Evolutionary conservation across 1,284 basidiomycete genomes (phyloP).

Genomic region (Rhodotorula sp.): DNA sequence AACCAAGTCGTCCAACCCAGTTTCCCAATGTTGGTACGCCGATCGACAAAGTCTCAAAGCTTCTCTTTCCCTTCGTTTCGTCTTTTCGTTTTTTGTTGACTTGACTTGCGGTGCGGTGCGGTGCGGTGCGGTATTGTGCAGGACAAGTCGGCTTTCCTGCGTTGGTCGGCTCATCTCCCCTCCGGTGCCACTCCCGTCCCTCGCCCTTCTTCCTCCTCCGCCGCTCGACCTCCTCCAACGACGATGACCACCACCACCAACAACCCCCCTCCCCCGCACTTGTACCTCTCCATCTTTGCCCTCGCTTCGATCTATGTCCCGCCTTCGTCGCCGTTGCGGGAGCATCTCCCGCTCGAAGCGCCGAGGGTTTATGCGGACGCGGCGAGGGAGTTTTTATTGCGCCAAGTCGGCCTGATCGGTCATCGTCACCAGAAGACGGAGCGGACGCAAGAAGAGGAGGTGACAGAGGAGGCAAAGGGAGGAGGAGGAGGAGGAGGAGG

Average conservation of each 20-base stretch:
- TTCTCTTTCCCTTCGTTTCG: too few relatives aligned
- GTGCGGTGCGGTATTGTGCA: conserved; percentile 36
- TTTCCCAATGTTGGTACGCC: conserved; percentile 31
- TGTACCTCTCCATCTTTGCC: conserved; percentile 66
- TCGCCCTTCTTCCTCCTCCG: background rate
- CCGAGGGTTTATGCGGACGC: conserved; percentile 16
- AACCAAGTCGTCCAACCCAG: conserved; percentile 32
- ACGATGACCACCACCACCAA: conserved; percentile 50
- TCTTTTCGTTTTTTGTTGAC: background rate
- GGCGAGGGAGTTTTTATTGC: conserved; percentile 20
- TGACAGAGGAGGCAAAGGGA: too few relatives aligned
- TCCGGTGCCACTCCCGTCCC: conserved; percentile 4
- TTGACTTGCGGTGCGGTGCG: conserved; percentile 33
- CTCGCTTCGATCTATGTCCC: conserved; percentile 70
- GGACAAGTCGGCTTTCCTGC: conserved; percentile 27
- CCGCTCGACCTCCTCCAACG: too few relatives aligned
- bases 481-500: background rate
- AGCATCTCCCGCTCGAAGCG: conserved; percentile 57
- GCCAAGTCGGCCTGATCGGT: background rate
- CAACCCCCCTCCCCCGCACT: conserved; percentile 48
- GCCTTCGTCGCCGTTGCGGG: conserved; percentile 58
- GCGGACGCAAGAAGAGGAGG: too few relatives aligned
- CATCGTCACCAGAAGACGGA: too few relatives aligned
- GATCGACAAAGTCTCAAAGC: too few relatives aligned
- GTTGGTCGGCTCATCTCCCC: conserved; percentile 31